These are phyloP conservation scores for Pouteria campechiana DNA, from an alignment of 179 eudicot species.

Conservation along the genomic window DNA sequence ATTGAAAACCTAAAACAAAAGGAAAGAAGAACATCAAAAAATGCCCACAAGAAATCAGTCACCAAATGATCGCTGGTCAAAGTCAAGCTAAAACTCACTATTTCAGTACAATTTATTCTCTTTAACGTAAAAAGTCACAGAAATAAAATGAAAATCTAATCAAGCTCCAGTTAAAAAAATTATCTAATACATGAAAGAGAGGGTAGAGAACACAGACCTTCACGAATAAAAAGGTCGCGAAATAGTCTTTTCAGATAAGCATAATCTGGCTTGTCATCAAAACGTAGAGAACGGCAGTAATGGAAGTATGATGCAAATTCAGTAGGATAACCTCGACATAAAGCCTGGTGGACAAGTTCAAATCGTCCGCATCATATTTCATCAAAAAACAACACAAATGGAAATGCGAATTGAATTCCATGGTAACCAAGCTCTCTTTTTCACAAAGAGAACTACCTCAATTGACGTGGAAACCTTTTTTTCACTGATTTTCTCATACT, in stretches of 20 bases:
- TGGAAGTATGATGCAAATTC: slow-evolving; percentile 96
- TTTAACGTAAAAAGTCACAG: no score
- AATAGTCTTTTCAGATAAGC: slow-evolving; percentile 88
- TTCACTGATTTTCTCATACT: slow-evolving; percentile 89
- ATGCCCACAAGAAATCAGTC: no score
- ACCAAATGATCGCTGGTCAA: no score
- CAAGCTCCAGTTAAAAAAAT: no score
- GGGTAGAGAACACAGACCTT: slow-evolving; percentile 38
- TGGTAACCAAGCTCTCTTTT: neutral
- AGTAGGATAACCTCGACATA: slow-evolving; percentile 87
- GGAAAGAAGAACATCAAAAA: slow-evolving; percentile 1
- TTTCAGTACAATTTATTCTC: no score
- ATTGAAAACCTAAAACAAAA: slow-evolving; percentile 65
- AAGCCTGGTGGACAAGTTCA: slow-evolving; percentile 30
- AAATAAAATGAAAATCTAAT: no score
- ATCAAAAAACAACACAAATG: neutral
- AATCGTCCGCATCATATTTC: neutral
- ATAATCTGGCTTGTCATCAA: slow-evolving; percentile 95
- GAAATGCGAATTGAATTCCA: neutral
- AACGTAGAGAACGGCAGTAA: slow-evolving; percentile 87
- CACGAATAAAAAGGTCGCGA: slow-evolving; percentile 90
- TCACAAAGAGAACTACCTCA: slow-evolving; percentile 42
- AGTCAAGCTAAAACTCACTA: no score
- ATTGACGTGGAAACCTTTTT: slow-evolving; percentile 84
- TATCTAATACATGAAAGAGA: no score